Evolutionary conservation across 2,329 filamentous ascomycete genomes (phyloP), one percentile per base, ranked within the genome.

Genomic region (Teratosphaeria gauchensis): DNA sequence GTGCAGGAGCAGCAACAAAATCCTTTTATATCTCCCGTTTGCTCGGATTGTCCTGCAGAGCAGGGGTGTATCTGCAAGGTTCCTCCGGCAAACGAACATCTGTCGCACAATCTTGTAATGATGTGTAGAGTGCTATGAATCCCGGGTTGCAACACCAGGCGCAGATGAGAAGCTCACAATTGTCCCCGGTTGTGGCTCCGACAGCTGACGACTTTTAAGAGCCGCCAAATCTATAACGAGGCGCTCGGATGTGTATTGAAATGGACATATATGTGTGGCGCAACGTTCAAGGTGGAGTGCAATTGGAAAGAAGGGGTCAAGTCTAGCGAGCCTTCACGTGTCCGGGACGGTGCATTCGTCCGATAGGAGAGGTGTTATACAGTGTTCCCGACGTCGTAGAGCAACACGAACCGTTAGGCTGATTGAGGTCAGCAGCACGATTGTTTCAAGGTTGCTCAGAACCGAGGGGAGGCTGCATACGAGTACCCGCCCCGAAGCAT

Each of bases 381-480:
- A 21, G n/a, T 19, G 19, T 21, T 19, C 21, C 42, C 28, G 33
- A 31, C 30, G 8, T 56, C 1, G 24, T 38, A 24, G 35, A 51
- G 56, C 51, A 52, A 53, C 56, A 58, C 51, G 35, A 51, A 53
- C 48, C 30, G 53, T 35, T 51, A 30, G 32, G 32, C 7, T 7
- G 16, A 54, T 59, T 51, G n/a, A 38, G 52, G 51, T 52, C 31
- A 62, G 62, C 60, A 48, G 35, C 30, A 53, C 31, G 33, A 57
- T 30, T 35, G 61, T 64, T 64, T 62, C 62, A 55, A 51, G 53
- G 53, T 57, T 19, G 51, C 46, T 55, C 60, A 54, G 14, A 54
- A 24, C 51, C 56, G 56, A 52, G 16, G 58, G 54, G 53, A 56
- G 38, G 56, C 60, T 61, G 61, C 59, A 56, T 35, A 7, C 28